Evolutionary conservation across 176 grass and related monocot species (phyloP), one percentile per base, ranked within the genome.

Genomic region (Bromus sterilis): DNA sequence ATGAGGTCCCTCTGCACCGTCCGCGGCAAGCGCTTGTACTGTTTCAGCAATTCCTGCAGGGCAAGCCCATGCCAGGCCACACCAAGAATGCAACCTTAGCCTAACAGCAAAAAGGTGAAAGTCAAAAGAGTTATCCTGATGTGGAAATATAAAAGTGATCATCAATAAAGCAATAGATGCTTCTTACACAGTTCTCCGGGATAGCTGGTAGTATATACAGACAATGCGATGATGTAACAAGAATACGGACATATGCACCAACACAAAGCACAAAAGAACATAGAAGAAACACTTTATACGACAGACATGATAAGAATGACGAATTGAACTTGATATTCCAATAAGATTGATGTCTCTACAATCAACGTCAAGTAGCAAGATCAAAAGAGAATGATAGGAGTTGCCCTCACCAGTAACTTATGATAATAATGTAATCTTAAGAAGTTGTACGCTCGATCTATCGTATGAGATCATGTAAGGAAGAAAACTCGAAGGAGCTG

Each of bases 381-480:
- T 49, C 1, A 39, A 20, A 51, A 11, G 4, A 69, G 18, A 33
- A 4, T 16, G 18, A 6, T 0, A 9, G 33, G 25, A 71, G 34
- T 11, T 59, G 11, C 4, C 0, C 6, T 44, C 20, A 3, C 20
- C 24, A 29, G 14, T 56, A 41, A 36, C 68, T 31, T 71, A 78
- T 9, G 65, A 65, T 11, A 10, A 66, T 18, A 34, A 21, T 16
- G 76, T 71, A 79, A 95, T 24, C 71, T 56, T 75, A 82, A 95
- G 90, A 79, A 95, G 93, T 69, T 87, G 93, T 5, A 99, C 91
- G 23, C 79, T 93, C 9, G 82, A 93, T 85, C 84, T 75, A 24
- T 99, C 93, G 35, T 95, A 95, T 9, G 93, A 93, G 6, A 81
- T 62, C 91, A 95, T 91, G 74, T 95, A 95, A 66, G 89, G 88